Base-by-base conservation (phyloP, 202 grass and related monocot genomes). In the Hordeum pubiflorum region DNA sequence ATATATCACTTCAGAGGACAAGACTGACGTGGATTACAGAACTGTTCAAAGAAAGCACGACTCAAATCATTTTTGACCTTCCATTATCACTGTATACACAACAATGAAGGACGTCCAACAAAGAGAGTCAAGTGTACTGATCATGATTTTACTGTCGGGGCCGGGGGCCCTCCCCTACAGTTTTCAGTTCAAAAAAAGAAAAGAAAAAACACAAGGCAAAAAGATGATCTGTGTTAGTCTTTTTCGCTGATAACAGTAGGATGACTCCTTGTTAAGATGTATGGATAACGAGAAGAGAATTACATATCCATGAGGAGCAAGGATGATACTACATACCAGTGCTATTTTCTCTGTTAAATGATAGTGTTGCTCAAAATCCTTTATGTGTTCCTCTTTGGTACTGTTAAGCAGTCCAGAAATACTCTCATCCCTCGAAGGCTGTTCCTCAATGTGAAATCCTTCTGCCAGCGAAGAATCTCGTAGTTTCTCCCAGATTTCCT, bases 351-450 rank as follows among this genome's bases (percentile, higher is more conserved):
- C 85, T 63, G 59, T 75, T 70, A 90, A 79, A 76, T 62, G 62
- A 84, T 93, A 88, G 21, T 90, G 83, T 70, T 59, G 63, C 56
- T 86, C 85, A 66, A 90, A 86, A 63, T 82, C 88, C 83, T 78
- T 79, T 59, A 90, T 37, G 58, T 70, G 61, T 54, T 61, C 76
- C 62, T 84, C 85, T 78, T 86, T 63, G 67, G 56, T 59, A 69
- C 9, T 67, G 33, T 64, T 69, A 60, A 86, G 60, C 52, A 93
- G 66, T 84, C 90, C 85, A 81, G 62, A 56, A 37, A 90, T 69
- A 78, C 18, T 71, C 13, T 46, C 54, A 90, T 88, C 85, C 55
- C 14, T 75, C 8, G 37, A 72, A 81, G 52, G 9, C 34, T 81
- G 66, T 61, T 90, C 74, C 67, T 74, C 80, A 20, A 32, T 4